Evolutionary conservation across 192 early-diverging fungal genomes (phyloP).

Genomic region (Fimicolochytrium jonesii): DNA sequence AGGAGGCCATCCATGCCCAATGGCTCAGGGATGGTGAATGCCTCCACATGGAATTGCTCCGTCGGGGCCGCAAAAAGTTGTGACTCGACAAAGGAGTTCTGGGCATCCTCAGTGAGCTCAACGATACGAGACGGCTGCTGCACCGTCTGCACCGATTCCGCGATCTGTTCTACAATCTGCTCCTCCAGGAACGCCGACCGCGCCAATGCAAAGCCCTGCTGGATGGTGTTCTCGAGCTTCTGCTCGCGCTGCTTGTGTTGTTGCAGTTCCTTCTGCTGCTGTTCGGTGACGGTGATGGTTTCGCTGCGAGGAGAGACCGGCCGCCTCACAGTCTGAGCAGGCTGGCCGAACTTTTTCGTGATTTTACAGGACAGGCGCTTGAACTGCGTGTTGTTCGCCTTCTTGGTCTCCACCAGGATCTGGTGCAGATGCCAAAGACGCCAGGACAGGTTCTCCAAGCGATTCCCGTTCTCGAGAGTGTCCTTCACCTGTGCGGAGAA

Average conservation of each 20-base stretch:
- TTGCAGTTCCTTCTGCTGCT: not conserved
- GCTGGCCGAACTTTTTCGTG: conserved; percentile 1
- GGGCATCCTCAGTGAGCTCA: no score
- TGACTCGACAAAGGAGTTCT: no score
- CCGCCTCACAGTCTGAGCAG: not conserved
- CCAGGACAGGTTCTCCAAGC: conserved; percentile 83
- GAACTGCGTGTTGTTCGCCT: conserved; percentile 8
- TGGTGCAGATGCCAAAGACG: conserved; percentile 75
- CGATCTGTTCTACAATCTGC: not conserved
- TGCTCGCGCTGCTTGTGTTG: not conserved
- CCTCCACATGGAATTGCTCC: not conserved
- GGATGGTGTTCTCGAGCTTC: not conserved
- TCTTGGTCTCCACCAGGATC: conserved; percentile 16
- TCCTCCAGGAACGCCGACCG: not conserved
- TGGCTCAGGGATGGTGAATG: no score
- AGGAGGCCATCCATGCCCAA: no score
- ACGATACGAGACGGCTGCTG: no score
- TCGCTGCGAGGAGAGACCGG: not conserved
- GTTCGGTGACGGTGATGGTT: not conserved
- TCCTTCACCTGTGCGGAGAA: conserved; percentile 63
- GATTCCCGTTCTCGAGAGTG: conserved; percentile 73
- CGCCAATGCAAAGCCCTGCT: not conserved
- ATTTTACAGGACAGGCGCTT: conserved; percentile 6
- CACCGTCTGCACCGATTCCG: not conserved
- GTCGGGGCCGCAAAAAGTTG: not conserved